Base-by-base conservation (phyloP, 2,329 filamentous ascomycete species). In the Fusarium sulawesiense region DNA sequence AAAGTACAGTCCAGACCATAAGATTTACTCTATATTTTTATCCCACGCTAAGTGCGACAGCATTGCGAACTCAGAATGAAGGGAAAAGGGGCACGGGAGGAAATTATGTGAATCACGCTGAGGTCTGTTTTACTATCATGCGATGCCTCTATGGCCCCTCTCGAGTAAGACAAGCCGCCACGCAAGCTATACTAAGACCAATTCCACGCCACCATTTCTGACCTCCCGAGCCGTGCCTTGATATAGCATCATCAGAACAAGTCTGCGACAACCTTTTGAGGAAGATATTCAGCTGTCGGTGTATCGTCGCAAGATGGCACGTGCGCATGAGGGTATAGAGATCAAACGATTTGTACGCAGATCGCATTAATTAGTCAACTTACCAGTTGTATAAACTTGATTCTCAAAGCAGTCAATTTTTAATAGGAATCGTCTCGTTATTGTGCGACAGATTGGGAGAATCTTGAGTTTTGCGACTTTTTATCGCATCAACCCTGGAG, bases 181-280 rank as follows among this genome's bases (percentile, higher is more conserved):
- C 75, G 66, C 74, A 77, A 75, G 71, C 72, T 71, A 57, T 71
- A 73, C 76, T 73, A 73, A 71, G 64, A 57, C 71, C 70, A 72
- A 54, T 57, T 72, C 60, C 64, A 66, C 74, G 73, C 75, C 74
- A 76, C 72, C 71, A 68, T 74, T 70, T 73, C 58, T 71, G 47
- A 34, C 62, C 29, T 48, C 57, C 56, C 47, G 45, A 57, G 48
- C 57, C 29, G 25, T 62, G 59, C 45, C 25, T 64, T 57, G 40
- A 30, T 71, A 60, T 49, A 72, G 34, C 49, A 60, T 73, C 60
- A 40, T 69, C 57, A 58, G 44, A 42, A 47, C 64, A 58, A 56
- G 56, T 55, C 40, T 37, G 54, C 50, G 51, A 70, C 44, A 53
- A 30, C 37, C 23, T 47, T 30, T 25, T 59, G 40, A 49, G 12